Conservation (phyloP, 306 rosid genomes). For the Quercus agrifolia region DNA sequence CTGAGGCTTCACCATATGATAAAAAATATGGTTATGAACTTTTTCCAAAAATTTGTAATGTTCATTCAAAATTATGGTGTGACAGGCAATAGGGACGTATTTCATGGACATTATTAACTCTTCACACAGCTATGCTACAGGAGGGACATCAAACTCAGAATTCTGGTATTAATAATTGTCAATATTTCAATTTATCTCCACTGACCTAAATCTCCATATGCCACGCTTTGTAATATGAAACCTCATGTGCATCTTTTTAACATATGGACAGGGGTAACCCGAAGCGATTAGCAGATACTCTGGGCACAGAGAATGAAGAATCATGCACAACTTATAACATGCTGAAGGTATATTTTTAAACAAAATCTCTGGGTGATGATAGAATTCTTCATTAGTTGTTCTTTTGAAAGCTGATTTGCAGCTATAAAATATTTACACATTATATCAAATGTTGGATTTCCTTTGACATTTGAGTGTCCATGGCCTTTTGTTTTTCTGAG, state of each 20-base stretch:
- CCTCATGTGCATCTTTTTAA: not conserved
- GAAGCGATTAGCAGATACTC: slow-evolving; percentile 51
- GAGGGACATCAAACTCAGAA: slow-evolving; percentile 84
- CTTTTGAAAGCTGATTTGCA: not conserved
- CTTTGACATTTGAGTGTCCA: no score
- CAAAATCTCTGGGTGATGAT: not conserved
- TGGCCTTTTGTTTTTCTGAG: no score
- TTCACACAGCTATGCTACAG: slow-evolving; percentile 94
- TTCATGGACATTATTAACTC: slow-evolving; percentile 83
- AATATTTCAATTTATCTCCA: slow-evolving; percentile 15
- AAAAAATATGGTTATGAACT: not conserved
- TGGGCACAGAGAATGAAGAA: slow-evolving; percentile 74
- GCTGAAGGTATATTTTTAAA: slow-evolving; percentile 57
- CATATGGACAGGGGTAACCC: slow-evolving; percentile 50
- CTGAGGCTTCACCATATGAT: not conserved
- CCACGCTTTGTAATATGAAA: not conserved
- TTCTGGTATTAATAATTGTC: slow-evolving; percentile 60
- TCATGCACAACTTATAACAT: slow-evolving; percentile 91
- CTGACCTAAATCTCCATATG: slow-evolving; percentile 8
- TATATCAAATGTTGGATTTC: no score
- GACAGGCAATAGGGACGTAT: slow-evolving; percentile 69
- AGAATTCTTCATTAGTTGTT: not conserved
- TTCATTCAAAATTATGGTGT: slow-evolving; percentile 10
- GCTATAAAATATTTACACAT: no score
- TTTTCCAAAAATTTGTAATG: slow-evolving; percentile 10